A percentile compares a stretch with the other conserved stretches of the same genome.
Evolutionary conservation across 1,284 basidiomycete genomes (phyloP).

Genomic region (Fomitopsis schrenkii): DNA sequence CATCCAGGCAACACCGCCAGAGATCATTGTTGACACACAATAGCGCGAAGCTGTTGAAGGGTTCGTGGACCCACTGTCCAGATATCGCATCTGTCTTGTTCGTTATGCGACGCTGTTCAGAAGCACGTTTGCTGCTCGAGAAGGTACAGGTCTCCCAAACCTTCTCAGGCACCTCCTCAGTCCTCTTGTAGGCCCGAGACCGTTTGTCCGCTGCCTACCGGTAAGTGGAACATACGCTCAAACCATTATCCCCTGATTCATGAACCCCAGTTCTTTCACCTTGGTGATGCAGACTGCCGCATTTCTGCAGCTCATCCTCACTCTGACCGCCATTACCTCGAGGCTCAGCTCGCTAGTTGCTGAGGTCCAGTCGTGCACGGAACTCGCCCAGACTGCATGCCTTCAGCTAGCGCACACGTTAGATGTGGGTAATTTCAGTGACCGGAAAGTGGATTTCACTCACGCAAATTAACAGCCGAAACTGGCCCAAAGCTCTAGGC

Average conservation of each 20-base stretch:
- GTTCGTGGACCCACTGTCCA: conserved; percentile 60
- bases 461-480: not conserved
- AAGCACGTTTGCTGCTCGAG: conserved; percentile 34
- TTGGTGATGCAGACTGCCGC: conserved; percentile 66
- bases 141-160: conserved; percentile 34
- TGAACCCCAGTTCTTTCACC: conserved; percentile 45
- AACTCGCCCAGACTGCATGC: conserved; percentile 25
- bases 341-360: conserved; percentile 46
- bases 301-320: conserved; percentile 62
- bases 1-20: not conserved
- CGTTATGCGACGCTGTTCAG: conserved; percentile 32
- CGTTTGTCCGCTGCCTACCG: conserved; percentile 43
- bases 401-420: conserved; percentile 24
- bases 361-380: conserved; percentile 39
- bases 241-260: conserved; percentile 5
- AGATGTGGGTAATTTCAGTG: conserved; percentile 19
- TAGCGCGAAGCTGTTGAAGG: conserved; percentile 48
- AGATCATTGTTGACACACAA: conserved; percentile 1
- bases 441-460: not conserved
- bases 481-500: not conserved
- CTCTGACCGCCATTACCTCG: conserved; percentile 56
- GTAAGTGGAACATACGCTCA: conserved; percentile 30
- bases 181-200: conserved; percentile 42
- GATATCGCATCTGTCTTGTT: conserved; percentile 29
- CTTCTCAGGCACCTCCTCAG: not conserved